phyloP scores from a whole-genome alignment of 768 basidiomycete species.

The Lanmaoa pseudosensibilis region DNA sequence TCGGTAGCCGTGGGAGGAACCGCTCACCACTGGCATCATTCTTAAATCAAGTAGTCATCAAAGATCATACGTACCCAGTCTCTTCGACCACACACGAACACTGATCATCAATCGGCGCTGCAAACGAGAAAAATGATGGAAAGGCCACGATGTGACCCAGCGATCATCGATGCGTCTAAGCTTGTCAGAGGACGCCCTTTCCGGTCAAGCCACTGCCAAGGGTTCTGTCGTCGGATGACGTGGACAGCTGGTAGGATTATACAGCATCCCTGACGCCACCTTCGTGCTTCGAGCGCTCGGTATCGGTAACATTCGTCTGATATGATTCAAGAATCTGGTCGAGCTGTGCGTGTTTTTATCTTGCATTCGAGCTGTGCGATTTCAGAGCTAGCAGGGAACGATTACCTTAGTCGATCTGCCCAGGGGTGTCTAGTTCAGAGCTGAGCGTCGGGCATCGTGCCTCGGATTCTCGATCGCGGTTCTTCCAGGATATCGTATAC shows the following conservation, averaged over 20 bases:
- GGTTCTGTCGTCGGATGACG: conserved; percentile 10
- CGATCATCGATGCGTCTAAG: neutral
- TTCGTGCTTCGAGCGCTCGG: neutral
- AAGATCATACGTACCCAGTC: neutral
- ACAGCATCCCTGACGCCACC: conserved; percentile 4
- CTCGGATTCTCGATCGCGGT: neutral
- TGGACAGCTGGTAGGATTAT: neutral
- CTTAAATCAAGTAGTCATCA: neutral
- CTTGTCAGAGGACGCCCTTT: conserved; percentile 1
- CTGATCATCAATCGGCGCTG: conserved; percentile 12
- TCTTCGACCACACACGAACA: neutral
- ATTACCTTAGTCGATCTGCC: neutral
- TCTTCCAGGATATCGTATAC: neutral
- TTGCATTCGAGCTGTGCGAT: neutral
- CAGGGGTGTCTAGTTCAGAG: neutral
- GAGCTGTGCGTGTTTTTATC: neutral
- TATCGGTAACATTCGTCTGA: neutral
- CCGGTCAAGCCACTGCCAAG: conserved; percentile 8
- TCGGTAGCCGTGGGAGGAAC: neutral
- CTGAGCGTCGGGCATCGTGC: neutral
- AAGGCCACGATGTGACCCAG: neutral
- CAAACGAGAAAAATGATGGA: neutral
- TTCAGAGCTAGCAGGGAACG: neutral
- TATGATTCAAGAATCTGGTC: neutral
- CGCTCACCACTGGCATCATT: neutral